Base-by-base conservation (phyloP, 441 rosid genomes). In the Erysimum pusillum region DNA sequence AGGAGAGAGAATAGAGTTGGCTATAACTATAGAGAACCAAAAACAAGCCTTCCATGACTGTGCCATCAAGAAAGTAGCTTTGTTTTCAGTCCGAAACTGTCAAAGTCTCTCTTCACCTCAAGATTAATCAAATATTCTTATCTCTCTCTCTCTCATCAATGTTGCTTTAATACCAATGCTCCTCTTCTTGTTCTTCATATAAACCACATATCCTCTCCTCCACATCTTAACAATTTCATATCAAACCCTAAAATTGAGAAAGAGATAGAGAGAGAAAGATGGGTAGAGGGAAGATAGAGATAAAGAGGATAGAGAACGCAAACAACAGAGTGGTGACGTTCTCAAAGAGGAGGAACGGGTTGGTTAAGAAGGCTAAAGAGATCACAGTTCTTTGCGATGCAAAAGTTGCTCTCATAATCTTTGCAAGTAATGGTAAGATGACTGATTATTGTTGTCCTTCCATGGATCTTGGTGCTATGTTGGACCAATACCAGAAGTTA, bases 201-300 rank as follows among this genome's bases (percentile, higher is more conserved):
- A 78, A 72, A 78, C 80, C 71, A 60, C 81, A 34, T 46, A 49
- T 74, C 64, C 14, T 74, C 78, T 25, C 35, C 63, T 34, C 63
- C 82, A 46, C 63, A 74, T 65, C 71, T 81, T 34, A 34, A 69
- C 66, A 78, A 56, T 67, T 73, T 44, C 65, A 25, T 28, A 51
- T 12, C 44, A 83, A 76, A 70, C 63, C 67, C 71, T 63, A 65
- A 42, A 64, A 22, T 14, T 70, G 64, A 74, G 52, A 59, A 20
- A 59, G 6, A 51, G 15, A 52, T 34, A 10, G 36, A 28, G 7
- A 25, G 53, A 80, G 39, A 56, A 71, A 76, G 61, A 80, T 92
- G 98, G 99, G 98, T 57, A 88, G 99, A 83, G 99, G 97, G 1
- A 93, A 90, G 88, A 91, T 91, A 63, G 98, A 93, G 91, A 93